These are phyloP conservation scores for Pestalotiopsis sp. DNA, from an alignment of 2,329 filamentous ascomycete genomes.

Conservation along the genomic window DNA sequence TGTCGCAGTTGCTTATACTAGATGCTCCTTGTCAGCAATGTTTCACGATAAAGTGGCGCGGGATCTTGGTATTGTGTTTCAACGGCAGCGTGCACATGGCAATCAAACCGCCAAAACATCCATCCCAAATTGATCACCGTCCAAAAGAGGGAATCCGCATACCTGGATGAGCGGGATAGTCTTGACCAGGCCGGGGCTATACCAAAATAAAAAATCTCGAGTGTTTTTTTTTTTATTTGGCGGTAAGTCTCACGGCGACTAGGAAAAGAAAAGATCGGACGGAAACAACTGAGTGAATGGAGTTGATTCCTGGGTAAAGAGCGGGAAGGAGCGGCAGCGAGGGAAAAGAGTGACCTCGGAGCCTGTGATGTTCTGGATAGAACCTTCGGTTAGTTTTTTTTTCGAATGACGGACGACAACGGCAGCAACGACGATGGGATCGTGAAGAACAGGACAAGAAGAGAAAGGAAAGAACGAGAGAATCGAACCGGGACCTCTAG, in stretches of 20 bases:
- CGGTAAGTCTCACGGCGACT: slow-evolving; percentile 16
- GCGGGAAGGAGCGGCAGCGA: neutral
- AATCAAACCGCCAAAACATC: neutral
- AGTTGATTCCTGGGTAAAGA: slow-evolving; percentile 40
- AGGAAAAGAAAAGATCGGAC: slow-evolving; percentile 46
- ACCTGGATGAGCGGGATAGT: slow-evolving; percentile 32
- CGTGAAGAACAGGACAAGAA: slow-evolving; percentile 32
- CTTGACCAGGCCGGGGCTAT: slow-evolving; percentile 33
- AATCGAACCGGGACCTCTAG: neutral
- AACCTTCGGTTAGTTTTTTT: slow-evolving; percentile 24
- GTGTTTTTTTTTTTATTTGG: slow-evolving; percentile 14
- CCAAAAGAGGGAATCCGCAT: slow-evolving; percentile 12
- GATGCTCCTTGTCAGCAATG: slow-evolving; percentile 19
- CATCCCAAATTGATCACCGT: neutral
- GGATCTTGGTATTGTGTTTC: neutral
- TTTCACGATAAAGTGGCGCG: slow-evolving; percentile 14
- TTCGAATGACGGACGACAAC: slow-evolving; percentile 32
- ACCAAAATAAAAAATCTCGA: slow-evolving; percentile 23
- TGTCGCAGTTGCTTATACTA: slow-evolving; percentile 20
- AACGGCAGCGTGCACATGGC: neutral
- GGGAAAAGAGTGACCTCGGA: slow-evolving; percentile 40
- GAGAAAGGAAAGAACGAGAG: slow-evolving; percentile 20
- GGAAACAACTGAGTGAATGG: slow-evolving; percentile 50
- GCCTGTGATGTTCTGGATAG: slow-evolving; percentile 31
- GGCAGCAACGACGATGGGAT: slow-evolving; percentile 36